These are phyloP conservation scores for Ceratocystis papillata DNA, from an alignment of 2,329 filamentous ascomycete genomes.

Conservation along the genomic window DNA sequence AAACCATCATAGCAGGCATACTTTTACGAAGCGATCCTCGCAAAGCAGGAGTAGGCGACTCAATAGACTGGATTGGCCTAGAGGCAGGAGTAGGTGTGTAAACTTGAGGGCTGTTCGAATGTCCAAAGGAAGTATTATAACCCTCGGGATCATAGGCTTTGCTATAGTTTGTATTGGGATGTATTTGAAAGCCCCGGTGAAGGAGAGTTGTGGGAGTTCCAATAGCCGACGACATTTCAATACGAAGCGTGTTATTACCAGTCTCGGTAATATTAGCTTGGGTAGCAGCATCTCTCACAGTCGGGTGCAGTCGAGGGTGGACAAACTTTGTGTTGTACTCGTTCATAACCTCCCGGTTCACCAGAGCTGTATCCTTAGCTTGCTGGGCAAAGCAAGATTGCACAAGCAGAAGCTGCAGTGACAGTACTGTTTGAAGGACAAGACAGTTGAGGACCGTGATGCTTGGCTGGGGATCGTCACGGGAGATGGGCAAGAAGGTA, in stretches of 20 bases:
- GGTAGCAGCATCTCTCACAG: conserved; percentile 66
- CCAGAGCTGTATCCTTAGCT: conserved; percentile 68
- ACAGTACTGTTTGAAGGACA: conserved; percentile 63
- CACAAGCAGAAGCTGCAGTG: conserved; percentile 63
- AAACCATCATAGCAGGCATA: conserved; percentile 15
- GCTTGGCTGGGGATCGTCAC: conserved; percentile 69
- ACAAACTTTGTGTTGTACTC: conserved; percentile 97
- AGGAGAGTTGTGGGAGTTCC: conserved; percentile 52
- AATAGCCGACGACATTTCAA: conserved; percentile 28
- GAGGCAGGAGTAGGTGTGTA: conserved; percentile 29
- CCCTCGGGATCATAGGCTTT: conserved; percentile 59
- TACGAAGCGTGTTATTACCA: conserved; percentile 34
- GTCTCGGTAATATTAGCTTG: conserved; percentile 53
- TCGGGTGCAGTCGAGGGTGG: conserved; percentile 72
- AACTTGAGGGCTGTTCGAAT: conserved; percentile 34
- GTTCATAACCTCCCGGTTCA: conserved; percentile 84
- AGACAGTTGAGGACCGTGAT: conserved; percentile 75
- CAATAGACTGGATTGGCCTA: conserved; percentile 15
- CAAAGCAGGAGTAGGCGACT: conserved; percentile 11
- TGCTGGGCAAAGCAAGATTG: conserved; percentile 70
- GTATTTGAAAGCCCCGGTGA: conserved; percentile 66
- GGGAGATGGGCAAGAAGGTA: conserved; percentile 68
- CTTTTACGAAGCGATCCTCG: conserved; percentile 18
- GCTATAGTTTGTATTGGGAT: conserved; percentile 71
- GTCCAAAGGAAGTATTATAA: conserved; percentile 28